Conservation (phyloP, 1,284 basidiomycete genomes). For the Ganoderma leucocontextum region DNA sequence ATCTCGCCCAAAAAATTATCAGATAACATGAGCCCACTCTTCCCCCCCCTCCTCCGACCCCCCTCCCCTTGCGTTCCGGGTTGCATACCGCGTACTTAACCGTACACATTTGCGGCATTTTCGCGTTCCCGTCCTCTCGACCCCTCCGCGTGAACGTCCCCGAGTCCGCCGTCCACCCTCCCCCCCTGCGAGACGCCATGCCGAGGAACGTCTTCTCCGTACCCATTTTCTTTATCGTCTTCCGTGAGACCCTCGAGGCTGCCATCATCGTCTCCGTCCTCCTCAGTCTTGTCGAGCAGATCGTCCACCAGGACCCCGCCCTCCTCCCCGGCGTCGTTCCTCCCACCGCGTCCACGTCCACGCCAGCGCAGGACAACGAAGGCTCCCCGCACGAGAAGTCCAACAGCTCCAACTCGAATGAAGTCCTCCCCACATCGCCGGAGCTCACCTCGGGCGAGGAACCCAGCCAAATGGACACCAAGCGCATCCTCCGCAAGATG, state of each 20-base stretch:
- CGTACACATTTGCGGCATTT: conserved; percentile 15
- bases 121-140: conserved; percentile 26
- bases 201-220: conserved; percentile 75
- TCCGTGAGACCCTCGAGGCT: conserved; percentile 90
- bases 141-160: conserved; percentile 27
- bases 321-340: conserved; percentile 32
- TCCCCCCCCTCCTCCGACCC: neutral
- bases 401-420: conserved; percentile 25
- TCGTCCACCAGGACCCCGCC: conserved; percentile 58
- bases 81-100: conserved; percentile 23
- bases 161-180: conserved; percentile 18
- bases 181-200: conserved; percentile 48
- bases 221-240: conserved; percentile 89
- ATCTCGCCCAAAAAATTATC: conserved; percentile 20
- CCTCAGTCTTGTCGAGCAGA: conserved; percentile 85
- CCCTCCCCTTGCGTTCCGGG: conserved; percentile 5
- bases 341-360: conserved; percentile 23
- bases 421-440: conserved; percentile 23
- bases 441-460: conserved; percentile 38
- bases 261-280: conserved; percentile 90
- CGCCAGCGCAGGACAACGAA: conserved; percentile 31
- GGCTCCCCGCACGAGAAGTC: conserved; percentile 36
- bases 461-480: conserved; percentile 28
- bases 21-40: conserved; percentile 28
- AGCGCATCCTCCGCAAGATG: conserved; percentile 64